A percentile compares a stretch with the other conserved stretches of the same genome.
Evolutionary conservation across 2,329 filamentous ascomycete genomes (phyloP).

Genomic region (Nemania serpens): DNA sequence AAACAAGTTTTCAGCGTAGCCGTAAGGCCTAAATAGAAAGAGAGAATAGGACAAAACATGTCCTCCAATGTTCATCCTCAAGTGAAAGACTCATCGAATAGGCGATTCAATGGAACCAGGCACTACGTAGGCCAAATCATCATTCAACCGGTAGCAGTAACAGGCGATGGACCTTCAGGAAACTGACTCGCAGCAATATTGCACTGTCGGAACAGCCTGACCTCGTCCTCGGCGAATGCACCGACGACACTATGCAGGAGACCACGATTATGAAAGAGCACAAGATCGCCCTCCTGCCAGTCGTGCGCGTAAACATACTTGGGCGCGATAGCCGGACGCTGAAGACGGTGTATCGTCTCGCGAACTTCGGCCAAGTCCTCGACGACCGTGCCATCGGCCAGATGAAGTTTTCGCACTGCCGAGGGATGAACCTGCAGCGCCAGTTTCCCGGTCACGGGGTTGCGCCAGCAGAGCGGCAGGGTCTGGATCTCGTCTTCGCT

Average conservation of each 20-base stretch:
- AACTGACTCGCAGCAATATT: constrained; percentile 71
- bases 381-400: constrained; percentile 68
- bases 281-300: constrained; percentile 77
- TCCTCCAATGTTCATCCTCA: too few relatives aligned
- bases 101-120: too few relatives aligned
- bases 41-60: too few relatives aligned
- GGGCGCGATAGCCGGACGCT: constrained; percentile 74
- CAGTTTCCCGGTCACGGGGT: constrained; percentile 70
- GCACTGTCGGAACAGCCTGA: constrained; percentile 77
- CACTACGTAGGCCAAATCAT: too few relatives aligned
- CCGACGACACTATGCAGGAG: constrained; percentile 77
- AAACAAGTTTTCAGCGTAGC: too few relatives aligned
- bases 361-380: constrained; percentile 69
- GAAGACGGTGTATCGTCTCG: constrained; percentile 69
- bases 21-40: too few relatives aligned
- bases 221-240: constrained; percentile 73
- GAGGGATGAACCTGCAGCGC: constrained; percentile 77
- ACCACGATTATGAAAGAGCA: constrained; percentile 79
- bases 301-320: constrained; percentile 72
- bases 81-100: too few relatives aligned
- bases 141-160: background rate
- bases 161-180: constrained; percentile 53
- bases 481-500: constrained; percentile 70
- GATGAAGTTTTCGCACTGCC: constrained; percentile 70
- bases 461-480: constrained; percentile 78